Evolutionary conservation across 257 asterid genomes (phyloP).

Genomic region (Solanum rostratum): DNA sequence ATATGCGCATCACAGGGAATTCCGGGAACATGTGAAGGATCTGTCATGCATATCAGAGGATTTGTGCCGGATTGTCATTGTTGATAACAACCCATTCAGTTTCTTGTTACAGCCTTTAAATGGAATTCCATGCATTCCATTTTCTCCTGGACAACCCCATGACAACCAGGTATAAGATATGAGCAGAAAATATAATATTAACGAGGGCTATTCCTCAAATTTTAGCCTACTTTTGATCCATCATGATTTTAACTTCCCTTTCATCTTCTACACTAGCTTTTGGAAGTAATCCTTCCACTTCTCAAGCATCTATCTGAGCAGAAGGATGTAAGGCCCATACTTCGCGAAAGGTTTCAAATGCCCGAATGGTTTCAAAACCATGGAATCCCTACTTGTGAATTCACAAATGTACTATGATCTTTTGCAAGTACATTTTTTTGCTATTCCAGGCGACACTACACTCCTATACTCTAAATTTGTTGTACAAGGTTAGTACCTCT

Average conservation of each 20-base stretch:
- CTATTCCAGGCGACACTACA: background rate
- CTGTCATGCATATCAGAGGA: slow-evolving; percentile 69
- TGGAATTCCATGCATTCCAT: slow-evolving; percentile 83
- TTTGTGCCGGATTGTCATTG: slow-evolving; percentile 64
- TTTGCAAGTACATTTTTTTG: background rate
- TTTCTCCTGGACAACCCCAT: slow-evolving; percentile 55
- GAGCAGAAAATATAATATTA: background rate
- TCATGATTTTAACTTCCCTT: background rate
- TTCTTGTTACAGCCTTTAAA: slow-evolving; percentile 87
- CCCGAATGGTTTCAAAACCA: slow-evolving; percentile 87
- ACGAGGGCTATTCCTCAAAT: background rate
- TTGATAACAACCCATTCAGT: slow-evolving; percentile 94
- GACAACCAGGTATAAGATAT: slow-evolving; percentile 57
- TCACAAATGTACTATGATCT: slow-evolving; percentile 22
- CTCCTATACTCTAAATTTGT: background rate
- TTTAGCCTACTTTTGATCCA: background rate
- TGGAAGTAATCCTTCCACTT: slow-evolving; percentile 88
- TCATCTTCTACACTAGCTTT: slow-evolving; percentile 35
- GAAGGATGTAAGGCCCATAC: slow-evolving; percentile 68
- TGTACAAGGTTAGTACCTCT: slow-evolving; percentile 3
- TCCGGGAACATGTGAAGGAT: slow-evolving; percentile 88
- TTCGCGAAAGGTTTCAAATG: slow-evolving; percentile 79
- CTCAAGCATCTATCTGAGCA: slow-evolving; percentile 80
- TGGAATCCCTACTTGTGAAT: slow-evolving; percentile 60
- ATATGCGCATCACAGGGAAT: slow-evolving; percentile 43